phyloP scores from a whole-genome alignment of 495 filamentous ascomycete genomes.

The Gamarada debralockiae region DNA sequence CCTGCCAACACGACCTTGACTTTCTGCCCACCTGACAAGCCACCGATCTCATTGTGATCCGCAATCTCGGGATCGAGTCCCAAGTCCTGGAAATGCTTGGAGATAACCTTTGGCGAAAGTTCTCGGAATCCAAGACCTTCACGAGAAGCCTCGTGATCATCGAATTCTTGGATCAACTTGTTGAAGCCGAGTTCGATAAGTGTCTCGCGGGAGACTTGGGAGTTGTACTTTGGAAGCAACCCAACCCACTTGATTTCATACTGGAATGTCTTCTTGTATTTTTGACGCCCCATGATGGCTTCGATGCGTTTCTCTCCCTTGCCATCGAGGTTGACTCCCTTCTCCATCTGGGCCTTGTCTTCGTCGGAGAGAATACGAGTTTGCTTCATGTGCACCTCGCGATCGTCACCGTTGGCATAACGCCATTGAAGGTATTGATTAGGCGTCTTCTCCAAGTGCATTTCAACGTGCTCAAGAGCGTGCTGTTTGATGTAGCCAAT shows the following conservation, averaged over 20 bases:
- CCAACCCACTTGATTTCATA: slow-evolving; percentile 96
- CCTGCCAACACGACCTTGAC: slow-evolving; percentile 99
- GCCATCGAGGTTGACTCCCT: slow-evolving; percentile 80
- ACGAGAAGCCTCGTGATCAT: slow-evolving; percentile 95
- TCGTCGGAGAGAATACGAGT: slow-evolving; percentile 82
- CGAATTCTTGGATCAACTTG: slow-evolving; percentile 96
- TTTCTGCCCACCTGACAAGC: slow-evolving; percentile 97
- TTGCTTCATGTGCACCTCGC: slow-evolving; percentile 96
- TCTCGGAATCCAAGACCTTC: slow-evolving; percentile 95
- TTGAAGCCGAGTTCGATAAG: slow-evolving; percentile 78
- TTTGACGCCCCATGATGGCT: slow-evolving; percentile 89
- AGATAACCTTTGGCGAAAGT: slow-evolving; percentile 87
- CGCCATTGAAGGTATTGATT: slow-evolving; percentile 99
- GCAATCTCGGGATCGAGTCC: slow-evolving; percentile 96
- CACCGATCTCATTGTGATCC: slow-evolving; percentile 97
- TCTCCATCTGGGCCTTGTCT: slow-evolving; percentile 89
- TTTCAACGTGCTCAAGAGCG: slow-evolving; percentile 97
- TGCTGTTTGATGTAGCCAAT: slow-evolving; percentile 99
- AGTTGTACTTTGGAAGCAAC: slow-evolving; percentile 89
- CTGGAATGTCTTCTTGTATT: slow-evolving; percentile 99
- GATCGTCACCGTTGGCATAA: slow-evolving; percentile 93
- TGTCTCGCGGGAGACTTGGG: slow-evolving; percentile 89
- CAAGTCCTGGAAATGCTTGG: slow-evolving; percentile 96
- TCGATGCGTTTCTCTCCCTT: slow-evolving; percentile 76
- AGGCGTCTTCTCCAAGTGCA: slow-evolving; percentile 98